Conservation (phyloP, 2,329 filamentous ascomycete species). For the Myotisia sp. region DNA sequence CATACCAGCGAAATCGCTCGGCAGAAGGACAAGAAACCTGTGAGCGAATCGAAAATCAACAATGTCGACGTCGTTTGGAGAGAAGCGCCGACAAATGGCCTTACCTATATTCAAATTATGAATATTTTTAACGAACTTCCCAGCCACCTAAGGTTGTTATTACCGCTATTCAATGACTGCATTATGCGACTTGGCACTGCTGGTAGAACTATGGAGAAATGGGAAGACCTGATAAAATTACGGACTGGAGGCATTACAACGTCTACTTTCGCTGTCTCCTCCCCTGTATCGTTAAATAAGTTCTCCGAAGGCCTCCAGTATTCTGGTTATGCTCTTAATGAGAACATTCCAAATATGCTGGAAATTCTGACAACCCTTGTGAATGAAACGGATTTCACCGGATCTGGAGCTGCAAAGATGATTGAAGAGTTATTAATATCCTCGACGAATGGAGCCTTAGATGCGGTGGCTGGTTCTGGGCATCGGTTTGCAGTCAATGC, state of each 20-base stretch:
- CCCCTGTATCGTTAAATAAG: slow-evolving; percentile 54
- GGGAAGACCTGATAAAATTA: slow-evolving; percentile 90
- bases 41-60: slow-evolving; percentile 42
- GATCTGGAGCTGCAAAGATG: slow-evolving; percentile 62
- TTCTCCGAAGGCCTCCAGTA: slow-evolving; percentile 73
- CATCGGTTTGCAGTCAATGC: slow-evolving; percentile 75
- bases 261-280: slow-evolving; percentile 68
- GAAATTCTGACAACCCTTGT: slow-evolving; percentile 68
- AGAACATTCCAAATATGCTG: slow-evolving; percentile 83
- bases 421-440: slow-evolving; percentile 77
- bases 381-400: slow-evolving; percentile 78
- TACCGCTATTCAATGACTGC: slow-evolving; percentile 81
- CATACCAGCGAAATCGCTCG: slow-evolving; percentile 81
- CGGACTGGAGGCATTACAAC: slow-evolving; percentile 86
- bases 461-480: slow-evolving; percentile 79
- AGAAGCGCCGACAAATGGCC: slow-evolving; percentile 82
- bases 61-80: slow-evolving; percentile 70
- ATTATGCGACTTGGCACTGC: slow-evolving; percentile 89
- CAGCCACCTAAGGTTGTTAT: slow-evolving; percentile 65
- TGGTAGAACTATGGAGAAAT: slow-evolving; percentile 76
- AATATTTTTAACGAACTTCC: slow-evolving; percentile 67
- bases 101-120: slow-evolving; percentile 90
- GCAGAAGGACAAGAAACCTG: slow-evolving; percentile 58
- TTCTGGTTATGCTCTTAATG: slow-evolving; percentile 74
- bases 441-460: slow-evolving; percentile 76